These are phyloP conservation scores for Myxozyma monticola DNA, from an alignment of 805 yeast genomes.

Conservation along the genomic window DNA sequence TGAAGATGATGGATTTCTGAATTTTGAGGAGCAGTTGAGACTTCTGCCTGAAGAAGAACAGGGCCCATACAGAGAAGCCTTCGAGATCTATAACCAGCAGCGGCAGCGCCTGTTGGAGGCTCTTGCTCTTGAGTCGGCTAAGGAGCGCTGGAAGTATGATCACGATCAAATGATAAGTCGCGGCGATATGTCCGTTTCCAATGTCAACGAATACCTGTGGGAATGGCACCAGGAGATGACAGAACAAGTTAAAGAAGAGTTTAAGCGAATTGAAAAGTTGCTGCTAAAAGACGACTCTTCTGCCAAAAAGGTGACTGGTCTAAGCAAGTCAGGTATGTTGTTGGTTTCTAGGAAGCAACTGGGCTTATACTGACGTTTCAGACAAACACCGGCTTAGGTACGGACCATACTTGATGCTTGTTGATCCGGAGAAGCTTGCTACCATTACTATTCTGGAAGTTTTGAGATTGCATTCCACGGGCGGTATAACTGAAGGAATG, in stretches of 20 bases:
- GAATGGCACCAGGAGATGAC: slow-evolving; percentile 77
- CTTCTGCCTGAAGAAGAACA: slow-evolving; percentile 43
- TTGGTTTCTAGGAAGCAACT: too few species aligned
- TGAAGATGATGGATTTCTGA: slow-evolving; percentile 47
- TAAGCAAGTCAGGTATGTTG: background rate
- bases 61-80: slow-evolving; percentile 57
- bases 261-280: slow-evolving; percentile 46
- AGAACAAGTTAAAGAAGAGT: slow-evolving; percentile 70
- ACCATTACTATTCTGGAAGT: slow-evolving; percentile 83
- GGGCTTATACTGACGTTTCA: too few species aligned
- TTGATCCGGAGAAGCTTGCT: slow-evolving; percentile 76
- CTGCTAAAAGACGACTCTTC: slow-evolving; percentile 33
- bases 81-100: slow-evolving; percentile 69
- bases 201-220: slow-evolving; percentile 73
- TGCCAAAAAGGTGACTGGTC: slow-evolving; percentile 41
- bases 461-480: slow-evolving; percentile 68
- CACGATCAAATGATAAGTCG: slow-evolving; percentile 64
- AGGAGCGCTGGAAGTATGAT: slow-evolving; percentile 83
- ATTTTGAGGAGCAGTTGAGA: slow-evolving; percentile 55
- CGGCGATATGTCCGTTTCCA: slow-evolving; percentile 55
- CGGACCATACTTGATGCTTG: slow-evolving; percentile 74
- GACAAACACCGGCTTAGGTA: slow-evolving; percentile 43
- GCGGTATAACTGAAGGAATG: slow-evolving; percentile 75
- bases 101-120: slow-evolving; percentile 78
- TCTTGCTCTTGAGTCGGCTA: slow-evolving; percentile 80